A percentile compares a stretch with the other conserved stretches of the same genome.
These are phyloP conservation scores for Aphanomyces stellatus DNA, from an alignment of 352 stramenopile genomes.

Conservation along the genomic window DNA sequence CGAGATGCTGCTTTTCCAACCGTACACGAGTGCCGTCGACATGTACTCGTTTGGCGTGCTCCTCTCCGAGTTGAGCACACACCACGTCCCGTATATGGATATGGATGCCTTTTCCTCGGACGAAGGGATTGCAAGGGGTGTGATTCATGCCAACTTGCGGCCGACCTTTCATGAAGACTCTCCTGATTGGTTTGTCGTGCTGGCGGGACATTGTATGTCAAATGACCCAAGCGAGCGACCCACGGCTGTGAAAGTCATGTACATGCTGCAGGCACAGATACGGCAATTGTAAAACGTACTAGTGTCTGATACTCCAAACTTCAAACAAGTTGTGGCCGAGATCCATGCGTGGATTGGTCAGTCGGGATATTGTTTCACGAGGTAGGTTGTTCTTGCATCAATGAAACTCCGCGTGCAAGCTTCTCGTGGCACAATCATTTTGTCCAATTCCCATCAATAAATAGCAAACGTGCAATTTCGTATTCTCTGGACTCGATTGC, in stretches of 20 bases:
- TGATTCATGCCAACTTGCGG: not conserved
- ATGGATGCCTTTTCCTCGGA: not conserved
- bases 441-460: too few species aligned
- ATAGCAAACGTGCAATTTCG: too few species aligned
- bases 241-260: not conserved
- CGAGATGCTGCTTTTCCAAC: conserved; percentile 14
- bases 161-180: not conserved
- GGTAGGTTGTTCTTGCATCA: too few species aligned
- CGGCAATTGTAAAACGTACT: too few species aligned
- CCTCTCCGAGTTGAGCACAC: not conserved
- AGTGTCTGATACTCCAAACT: too few species aligned
- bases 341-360: too few species aligned
- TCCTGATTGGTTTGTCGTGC: not conserved
- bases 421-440: too few species aligned
- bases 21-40: conserved; percentile 1
- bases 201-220: not conserved
- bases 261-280: not conserved
- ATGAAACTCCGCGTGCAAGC: too few species aligned
- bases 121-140: not conserved
- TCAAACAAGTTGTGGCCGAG: too few species aligned
- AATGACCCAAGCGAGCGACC: not conserved
- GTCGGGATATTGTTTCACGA: too few species aligned
- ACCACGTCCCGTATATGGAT: not conserved
- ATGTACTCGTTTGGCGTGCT: conserved; percentile 9
- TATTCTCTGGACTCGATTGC: too few species aligned